Conservation (phyloP, 257 asterid genomes). For the Asclepias syriaca region DNA sequence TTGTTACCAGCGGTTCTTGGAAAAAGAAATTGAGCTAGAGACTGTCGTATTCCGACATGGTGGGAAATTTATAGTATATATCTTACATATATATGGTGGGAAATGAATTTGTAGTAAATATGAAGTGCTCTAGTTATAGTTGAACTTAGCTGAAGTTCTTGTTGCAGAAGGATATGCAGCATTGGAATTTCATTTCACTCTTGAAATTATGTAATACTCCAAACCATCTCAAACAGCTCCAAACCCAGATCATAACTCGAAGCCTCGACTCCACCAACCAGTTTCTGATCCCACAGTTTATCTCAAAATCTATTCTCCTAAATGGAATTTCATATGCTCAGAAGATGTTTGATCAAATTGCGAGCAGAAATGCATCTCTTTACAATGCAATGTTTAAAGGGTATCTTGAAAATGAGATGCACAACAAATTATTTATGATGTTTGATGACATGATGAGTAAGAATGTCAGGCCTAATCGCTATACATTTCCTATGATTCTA, state of each 20-base stretch:
- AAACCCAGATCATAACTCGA: constrained; percentile 48
- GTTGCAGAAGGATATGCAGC: no score
- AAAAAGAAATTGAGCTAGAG: background rate
- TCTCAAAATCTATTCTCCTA: constrained; percentile 40
- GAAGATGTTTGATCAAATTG: constrained; percentile 58
- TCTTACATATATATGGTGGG: background rate
- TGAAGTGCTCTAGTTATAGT: background rate
- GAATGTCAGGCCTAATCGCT: constrained; percentile 55
- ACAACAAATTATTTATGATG: constrained; percentile 32
- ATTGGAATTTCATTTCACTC: constrained; percentile 18
- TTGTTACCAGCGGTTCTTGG: background rate
- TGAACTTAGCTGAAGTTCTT: no score
- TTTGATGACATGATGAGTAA: constrained; percentile 57
- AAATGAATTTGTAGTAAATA: background rate
- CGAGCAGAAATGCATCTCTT: constrained; percentile 43
- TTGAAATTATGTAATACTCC: constrained; percentile 56
- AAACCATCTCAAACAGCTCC: constrained; percentile 56
- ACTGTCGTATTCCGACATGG: background rate
- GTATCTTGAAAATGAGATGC: constrained; percentile 46
- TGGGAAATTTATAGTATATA: background rate
- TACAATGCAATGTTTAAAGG: constrained; percentile 79
- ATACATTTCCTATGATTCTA: constrained; percentile 62
- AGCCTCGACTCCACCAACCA: constrained; percentile 37
- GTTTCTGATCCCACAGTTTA: constrained; percentile 44
- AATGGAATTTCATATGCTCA: constrained; percentile 34